Base-by-base conservation (phyloP, 495 filamentous ascomycete genomes). In the Penicillium ochrochloron region DNA sequence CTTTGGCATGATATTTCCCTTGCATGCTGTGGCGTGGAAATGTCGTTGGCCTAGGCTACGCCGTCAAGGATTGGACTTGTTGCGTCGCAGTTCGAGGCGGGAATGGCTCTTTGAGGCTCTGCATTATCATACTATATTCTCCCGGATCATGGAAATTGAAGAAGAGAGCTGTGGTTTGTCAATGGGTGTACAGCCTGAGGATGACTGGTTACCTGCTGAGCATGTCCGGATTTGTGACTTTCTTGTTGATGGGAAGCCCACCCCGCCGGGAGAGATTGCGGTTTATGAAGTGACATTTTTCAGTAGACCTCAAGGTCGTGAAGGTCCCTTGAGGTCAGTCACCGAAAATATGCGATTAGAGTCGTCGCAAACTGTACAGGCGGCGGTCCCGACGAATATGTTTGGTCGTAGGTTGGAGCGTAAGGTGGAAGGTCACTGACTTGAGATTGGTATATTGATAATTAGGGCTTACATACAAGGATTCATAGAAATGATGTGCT, bases 11-110 rank as follows among this genome's bases (percentile, higher is more conserved):
- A 63, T 69, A 2, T 72, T 69, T 51, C 66, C 64, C 7, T 35
- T 69, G 14, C 66, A 67, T 33, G 59, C 51, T 3, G 64, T 67
- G 2, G 66, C 66, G 4, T 72, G 70, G 70, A 67, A 69, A 50
- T 67, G 64, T 15, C 64, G 64, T 31, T 65, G 65, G 60, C 64
- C 66, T 17, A 42, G 57, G 21, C 17, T 69, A 25, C 64, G 65
- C 14, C 70, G 70, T 7, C 57, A 59, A 9, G 64, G 61, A 0
- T 57, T 69, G 3, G 64, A 72, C 25, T 39, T 69, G 33, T 42
- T 69, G 6, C 57, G 3, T 6, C 59, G 57, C 2, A 60, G 60
- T 8, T 57, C 66, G 12, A 61, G 53, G 39, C 64, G 61, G 12
- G 64, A 66, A 19, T 69, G 56, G 56, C 39, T 65, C 7, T 54